Conservation (phyloP, 768 basidiomycete species). For the Fomitopsis serialis region DNA sequence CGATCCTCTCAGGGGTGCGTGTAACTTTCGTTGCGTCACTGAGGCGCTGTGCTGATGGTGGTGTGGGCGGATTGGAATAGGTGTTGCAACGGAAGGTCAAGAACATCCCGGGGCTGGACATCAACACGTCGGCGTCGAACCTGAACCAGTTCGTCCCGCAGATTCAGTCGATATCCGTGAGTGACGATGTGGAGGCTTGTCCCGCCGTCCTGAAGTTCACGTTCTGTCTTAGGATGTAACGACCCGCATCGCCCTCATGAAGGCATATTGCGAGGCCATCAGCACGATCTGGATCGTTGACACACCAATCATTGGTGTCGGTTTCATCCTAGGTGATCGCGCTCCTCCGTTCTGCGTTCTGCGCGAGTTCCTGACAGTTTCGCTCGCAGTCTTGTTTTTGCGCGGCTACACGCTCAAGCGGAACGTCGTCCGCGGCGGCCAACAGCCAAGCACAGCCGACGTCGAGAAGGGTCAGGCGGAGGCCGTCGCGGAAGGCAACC, state of each 20-base stretch:
- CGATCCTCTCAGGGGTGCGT: conserved; percentile 56
- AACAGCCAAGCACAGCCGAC: conserved; percentile 23
- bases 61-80: neutral
- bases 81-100: conserved; percentile 27
- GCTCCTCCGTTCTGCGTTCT: neutral
- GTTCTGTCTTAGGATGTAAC: conserved; percentile 36
- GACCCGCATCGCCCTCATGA: conserved; percentile 43
- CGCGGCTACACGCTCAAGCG: conserved; percentile 57
- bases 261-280: conserved; percentile 62
- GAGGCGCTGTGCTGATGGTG: too few relatives aligned
- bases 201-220: neutral
- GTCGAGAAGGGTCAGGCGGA: conserved; percentile 17
- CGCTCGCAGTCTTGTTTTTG: conserved; percentile 44
- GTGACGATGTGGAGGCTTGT: conserved; percentile 13
- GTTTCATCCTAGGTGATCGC: conserved; percentile 37
- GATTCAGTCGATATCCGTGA: conserved; percentile 41
- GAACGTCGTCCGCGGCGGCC: conserved; percentile 33
- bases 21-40: neutral
- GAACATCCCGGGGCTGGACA: conserved; percentile 31
- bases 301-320: conserved; percentile 50
- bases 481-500: conserved; percentile 3
- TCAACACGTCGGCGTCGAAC: conserved; percentile 37
- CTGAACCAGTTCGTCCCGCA: conserved; percentile 42
- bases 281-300: conserved; percentile 59
- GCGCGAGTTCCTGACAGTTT: neutral